Conservation (phyloP, 2,329 filamentous ascomycete species). For the Xylariaceae sp. region DNA sequence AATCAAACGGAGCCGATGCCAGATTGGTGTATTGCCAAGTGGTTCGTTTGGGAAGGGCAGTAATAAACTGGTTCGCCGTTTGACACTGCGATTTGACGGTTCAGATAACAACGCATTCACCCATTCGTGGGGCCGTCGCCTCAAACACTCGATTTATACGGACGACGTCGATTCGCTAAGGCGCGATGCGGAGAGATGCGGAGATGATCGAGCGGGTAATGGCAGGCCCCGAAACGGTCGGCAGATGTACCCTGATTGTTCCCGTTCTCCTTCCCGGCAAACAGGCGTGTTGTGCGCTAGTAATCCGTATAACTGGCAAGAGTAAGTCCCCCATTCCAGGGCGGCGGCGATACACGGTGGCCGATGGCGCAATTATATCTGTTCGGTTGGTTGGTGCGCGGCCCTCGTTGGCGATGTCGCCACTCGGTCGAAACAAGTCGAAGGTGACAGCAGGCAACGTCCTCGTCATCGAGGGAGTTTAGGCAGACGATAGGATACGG, state of each 20-base stretch:
- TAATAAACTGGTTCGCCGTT: too few species aligned
- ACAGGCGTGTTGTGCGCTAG: background rate
- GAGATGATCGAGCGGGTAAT: constrained; percentile 9
- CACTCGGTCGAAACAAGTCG: background rate
- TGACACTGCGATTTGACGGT: too few species aligned
- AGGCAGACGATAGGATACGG: constrained; percentile 5
- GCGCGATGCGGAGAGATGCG: constrained; percentile 9
- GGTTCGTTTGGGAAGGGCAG: too few species aligned
- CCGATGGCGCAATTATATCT: constrained; percentile 4
- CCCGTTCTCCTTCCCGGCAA: background rate
- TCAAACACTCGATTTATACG: background rate
- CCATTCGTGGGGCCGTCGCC: background rate
- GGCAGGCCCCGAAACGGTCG: background rate
- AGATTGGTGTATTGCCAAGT: background rate
- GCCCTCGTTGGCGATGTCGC: background rate
- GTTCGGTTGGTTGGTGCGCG: background rate
- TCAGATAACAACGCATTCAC: background rate
- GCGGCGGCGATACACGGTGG: background rate
- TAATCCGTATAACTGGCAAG: constrained; percentile 4
- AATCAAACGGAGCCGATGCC: background rate
- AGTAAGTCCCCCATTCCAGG: background rate
- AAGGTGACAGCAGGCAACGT: background rate
- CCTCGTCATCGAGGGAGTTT: background rate
- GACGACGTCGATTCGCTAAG: background rate
- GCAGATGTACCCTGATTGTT: background rate